Evolutionary conservation across 352 stramenopile species (phyloP).

Genomic region (Saprolegnia diclina): DNA sequence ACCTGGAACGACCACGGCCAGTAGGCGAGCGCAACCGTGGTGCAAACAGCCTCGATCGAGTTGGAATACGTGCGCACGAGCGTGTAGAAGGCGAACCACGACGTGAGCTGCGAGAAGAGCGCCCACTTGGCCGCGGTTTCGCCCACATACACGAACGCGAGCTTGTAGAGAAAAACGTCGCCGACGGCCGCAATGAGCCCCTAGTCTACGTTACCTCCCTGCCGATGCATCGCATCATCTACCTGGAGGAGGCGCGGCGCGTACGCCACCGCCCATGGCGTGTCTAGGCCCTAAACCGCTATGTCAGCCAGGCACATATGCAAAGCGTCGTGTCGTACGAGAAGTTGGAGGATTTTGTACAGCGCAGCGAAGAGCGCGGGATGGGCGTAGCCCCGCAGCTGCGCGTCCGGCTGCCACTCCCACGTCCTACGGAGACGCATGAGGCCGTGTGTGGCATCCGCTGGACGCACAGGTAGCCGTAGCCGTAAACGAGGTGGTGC

Average conservation of each 20-base stretch:
- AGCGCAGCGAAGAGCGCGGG: conserved; percentile 67
- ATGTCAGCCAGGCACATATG: conserved; percentile 9
- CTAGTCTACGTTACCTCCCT: conserved; percentile 28
- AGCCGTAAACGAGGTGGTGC: conserved; percentile 80
- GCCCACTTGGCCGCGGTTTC: conserved; percentile 56
- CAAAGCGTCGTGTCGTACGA: conserved; percentile 35
- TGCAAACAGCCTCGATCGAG: conserved; percentile 77
- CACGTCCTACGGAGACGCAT: conserved; percentile 51
- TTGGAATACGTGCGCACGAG: conserved; percentile 85
- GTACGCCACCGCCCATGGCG: conserved; percentile 78
- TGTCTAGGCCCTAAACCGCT: conserved; percentile 52
- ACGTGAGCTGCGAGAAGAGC: conserved; percentile 67
- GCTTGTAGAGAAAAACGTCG: conserved; percentile 69
- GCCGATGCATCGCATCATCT: not conserved
- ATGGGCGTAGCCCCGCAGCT: conserved; percentile 72
- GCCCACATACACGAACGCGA: conserved; percentile 61
- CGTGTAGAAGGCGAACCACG: conserved; percentile 83
- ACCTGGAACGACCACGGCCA: conserved; percentile 78
- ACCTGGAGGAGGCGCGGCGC: conserved; percentile 66
- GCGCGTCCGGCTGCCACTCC: conserved; percentile 73
- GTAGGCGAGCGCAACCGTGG: conserved; percentile 55
- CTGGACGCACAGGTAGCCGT: conserved; percentile 63
- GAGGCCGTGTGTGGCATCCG: not conserved
- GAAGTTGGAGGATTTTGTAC: conserved; percentile 63
- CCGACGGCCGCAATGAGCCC: conserved; percentile 57